Conservation (phyloP, 2,329 filamentous ascomycete genomes). For the Harringtonia aguacate region DNA sequence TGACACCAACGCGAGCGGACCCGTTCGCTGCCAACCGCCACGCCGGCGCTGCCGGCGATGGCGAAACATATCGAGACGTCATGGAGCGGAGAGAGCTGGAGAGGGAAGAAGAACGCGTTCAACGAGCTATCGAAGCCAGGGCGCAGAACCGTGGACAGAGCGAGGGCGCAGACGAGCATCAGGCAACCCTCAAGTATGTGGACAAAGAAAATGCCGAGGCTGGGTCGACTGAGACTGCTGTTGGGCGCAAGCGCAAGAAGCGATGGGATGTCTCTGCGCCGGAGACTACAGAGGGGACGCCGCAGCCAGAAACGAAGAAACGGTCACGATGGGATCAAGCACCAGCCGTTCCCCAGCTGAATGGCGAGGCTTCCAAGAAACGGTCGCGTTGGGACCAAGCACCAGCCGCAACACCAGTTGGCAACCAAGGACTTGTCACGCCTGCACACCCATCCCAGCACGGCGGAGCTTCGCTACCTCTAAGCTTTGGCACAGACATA, state of each 20-base stretch:
- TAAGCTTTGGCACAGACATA: slow-evolving; percentile 73
- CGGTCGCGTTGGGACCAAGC: slow-evolving; percentile 90
- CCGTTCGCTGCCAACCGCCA: slow-evolving; percentile 70
- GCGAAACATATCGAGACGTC: slow-evolving; percentile 75
- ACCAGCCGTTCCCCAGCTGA: slow-evolving; percentile 44
- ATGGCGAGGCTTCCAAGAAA: slow-evolving; percentile 55
- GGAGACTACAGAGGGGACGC: slow-evolving; percentile 24
- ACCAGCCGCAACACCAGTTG: slow-evolving; percentile 62
- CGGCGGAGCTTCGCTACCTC: slow-evolving; percentile 32
- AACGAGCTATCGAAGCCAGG: slow-evolving; percentile 68
- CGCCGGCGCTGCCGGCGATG: slow-evolving; percentile 58
- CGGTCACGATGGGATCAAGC: slow-evolving; percentile 84
- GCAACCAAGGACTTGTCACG: slow-evolving; percentile 62
- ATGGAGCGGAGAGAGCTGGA: slow-evolving; percentile 89
- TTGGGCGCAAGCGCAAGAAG: slow-evolving; percentile 77
- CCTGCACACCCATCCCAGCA: slow-evolving; percentile 64
- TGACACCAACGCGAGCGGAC: slow-evolving; percentile 79
- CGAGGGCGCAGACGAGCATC: slow-evolving; percentile 54
- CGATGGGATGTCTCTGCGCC: slow-evolving; percentile 78
- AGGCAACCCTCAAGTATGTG: slow-evolving; percentile 62
- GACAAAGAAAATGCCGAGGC: slow-evolving; percentile 64
- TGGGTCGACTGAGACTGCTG: slow-evolving; percentile 52
- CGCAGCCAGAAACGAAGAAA: slow-evolving; percentile 51
- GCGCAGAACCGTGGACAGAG: slow-evolving; percentile 41
- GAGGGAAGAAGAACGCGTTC: slow-evolving; percentile 83